phyloP scores from a whole-genome alignment of 345 rosid genomes.

The Psidium friedrichsthalianum region DNA sequence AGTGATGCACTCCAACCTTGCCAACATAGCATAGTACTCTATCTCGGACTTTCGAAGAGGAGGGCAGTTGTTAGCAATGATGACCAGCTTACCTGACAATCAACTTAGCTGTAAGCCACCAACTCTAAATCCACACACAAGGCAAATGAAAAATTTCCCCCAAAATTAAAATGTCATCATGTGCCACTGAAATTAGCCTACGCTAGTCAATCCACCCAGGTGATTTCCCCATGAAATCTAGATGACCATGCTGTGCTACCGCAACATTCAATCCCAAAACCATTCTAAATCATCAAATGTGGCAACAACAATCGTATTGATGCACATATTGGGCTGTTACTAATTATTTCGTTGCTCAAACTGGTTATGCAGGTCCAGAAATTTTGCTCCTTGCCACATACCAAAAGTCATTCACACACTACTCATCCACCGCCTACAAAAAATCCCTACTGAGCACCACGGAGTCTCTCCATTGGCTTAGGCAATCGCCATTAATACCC shows the following conservation, averaged over 20 bases:
- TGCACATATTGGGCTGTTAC: background rate
- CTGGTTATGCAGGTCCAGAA: background rate
- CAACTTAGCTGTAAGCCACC: background rate
- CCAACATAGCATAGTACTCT: conserved; percentile 38
- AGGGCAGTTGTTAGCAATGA: conserved; percentile 33
- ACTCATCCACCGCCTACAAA: background rate
- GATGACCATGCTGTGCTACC: background rate
- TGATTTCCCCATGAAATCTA: background rate
- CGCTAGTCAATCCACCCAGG: background rate
- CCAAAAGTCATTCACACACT: background rate
- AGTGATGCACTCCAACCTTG: conserved; percentile 37
- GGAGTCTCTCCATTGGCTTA: background rate
- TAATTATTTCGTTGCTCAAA: background rate
- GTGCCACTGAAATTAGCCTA: background rate
- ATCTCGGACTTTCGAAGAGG: conserved; percentile 37
- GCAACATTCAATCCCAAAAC: background rate
- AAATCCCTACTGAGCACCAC: background rate
- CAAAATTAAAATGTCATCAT: background rate
- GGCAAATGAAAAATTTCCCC: background rate
- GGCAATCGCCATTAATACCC: background rate
- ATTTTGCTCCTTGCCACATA: background rate
- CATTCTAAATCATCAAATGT: background rate
- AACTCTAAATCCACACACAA: background rate
- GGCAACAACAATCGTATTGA: background rate
- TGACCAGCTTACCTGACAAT: conserved; percentile 20